Evolutionary conservation across 2,329 filamentous ascomycete genomes (phyloP), one percentile per base, ranked within the genome.

Genomic region (Amauroascus verrucosus): DNA sequence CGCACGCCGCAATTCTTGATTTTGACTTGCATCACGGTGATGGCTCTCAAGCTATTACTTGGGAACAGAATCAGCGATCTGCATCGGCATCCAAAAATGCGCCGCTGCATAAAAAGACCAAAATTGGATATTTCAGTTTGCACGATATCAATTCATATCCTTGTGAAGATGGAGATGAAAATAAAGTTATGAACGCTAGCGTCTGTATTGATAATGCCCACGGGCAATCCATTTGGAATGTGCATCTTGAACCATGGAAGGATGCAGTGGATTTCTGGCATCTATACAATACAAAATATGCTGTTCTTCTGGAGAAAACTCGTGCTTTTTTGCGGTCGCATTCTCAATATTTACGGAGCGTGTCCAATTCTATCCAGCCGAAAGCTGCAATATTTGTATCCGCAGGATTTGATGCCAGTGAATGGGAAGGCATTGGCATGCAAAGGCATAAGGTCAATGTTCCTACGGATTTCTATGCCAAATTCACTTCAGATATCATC

Each of bases 71-170:
- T 65, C 76, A 80, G 46, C 83, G 85, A 56, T 81, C 85, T 38
- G 67, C 74, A 2, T 74, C 71, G 14, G 74, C 83, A 38, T 68
- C 81, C 6, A 89, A 86, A 67, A 91, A 87, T 63, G 81, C 84
- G 0, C 77, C 84, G 0, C 74, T 77, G 28, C 85, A 85, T 77
- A 91, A 91, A 71, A 93, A 87, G 72, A 83, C 85, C 0, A 84
- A 85, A 0, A 93, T 97, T 62, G 93, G 90, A 8, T 98, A 98
- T 66, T 97, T 95, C 69, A 96, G 90, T 67, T 69, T 98, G 41
- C 93, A 98, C 67, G 93, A 98, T 64, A 96, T 98, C 72, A 97
- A 98, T 70, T 97, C 91, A 0, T 98, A 94, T 64, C 93, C 94
- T 0, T 98, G 93, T 66, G 93, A 98, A 67, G 81, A 79, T 65